These are phyloP conservation scores for Talaromyces stipitatus DNA, from an alignment of 495 filamentous ascomycete species.

Conservation along the genomic window DNA sequence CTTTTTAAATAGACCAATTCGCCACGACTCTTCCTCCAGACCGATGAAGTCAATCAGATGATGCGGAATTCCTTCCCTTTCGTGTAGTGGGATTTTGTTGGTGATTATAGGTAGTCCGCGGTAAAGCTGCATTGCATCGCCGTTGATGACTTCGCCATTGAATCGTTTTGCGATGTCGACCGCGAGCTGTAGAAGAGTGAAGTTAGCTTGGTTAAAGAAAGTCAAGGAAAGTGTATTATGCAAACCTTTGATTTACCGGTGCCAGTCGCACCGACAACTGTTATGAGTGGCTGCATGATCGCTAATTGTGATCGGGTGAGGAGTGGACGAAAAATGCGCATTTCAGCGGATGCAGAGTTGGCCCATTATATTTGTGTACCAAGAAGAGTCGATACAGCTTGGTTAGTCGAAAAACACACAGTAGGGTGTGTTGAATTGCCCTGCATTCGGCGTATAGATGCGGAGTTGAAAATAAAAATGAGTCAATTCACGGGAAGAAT, in stretches of 20 bases:
- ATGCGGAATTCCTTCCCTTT: slow-evolving; percentile 78
- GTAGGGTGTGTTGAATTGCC: too few relatives aligned
- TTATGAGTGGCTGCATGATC: slow-evolving; percentile 58
- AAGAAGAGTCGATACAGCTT: too few relatives aligned
- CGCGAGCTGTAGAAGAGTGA: slow-evolving; percentile 61
- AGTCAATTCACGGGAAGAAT: not conserved
- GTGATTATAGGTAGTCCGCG: slow-evolving; percentile 88
- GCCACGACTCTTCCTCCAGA: slow-evolving; percentile 72
- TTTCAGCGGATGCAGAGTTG: slow-evolving; percentile 2
- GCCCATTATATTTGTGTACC: not conserved
- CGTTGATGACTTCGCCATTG: slow-evolving; percentile 95
- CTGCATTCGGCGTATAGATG: not conserved
- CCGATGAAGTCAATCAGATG: slow-evolving; percentile 76
- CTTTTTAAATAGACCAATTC: slow-evolving; percentile 62
- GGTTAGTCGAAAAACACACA: too few relatives aligned
- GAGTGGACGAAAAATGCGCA: slow-evolving; percentile 20
- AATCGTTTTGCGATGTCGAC: slow-evolving; percentile 76
- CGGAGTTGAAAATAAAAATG: not conserved
- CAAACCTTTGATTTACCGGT: slow-evolving; percentile 96
- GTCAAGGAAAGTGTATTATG: not conserved
- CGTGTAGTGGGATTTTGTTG: slow-evolving; percentile 73
- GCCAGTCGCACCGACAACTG: slow-evolving; percentile 86
- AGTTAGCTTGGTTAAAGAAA: slow-evolving; percentile 1
- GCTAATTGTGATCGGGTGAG: slow-evolving; percentile 8
- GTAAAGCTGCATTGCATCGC: slow-evolving; percentile 99